These are phyloP conservation scores for Populus hybrid DNA, from an alignment of 441 rosid species.

Conservation along the genomic window DNA sequence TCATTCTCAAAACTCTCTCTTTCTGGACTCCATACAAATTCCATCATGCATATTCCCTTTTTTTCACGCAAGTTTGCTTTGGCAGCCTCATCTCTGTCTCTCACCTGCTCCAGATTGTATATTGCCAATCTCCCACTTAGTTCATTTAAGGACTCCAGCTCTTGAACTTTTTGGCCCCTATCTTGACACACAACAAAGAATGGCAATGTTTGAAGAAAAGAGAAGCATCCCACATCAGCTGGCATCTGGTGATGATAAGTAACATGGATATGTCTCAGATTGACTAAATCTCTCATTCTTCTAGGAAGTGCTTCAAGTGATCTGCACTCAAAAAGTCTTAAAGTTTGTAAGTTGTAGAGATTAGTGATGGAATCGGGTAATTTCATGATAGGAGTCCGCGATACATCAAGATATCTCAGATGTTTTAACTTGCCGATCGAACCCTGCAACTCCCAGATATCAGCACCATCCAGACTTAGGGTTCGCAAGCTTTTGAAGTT, in stretches of 20 bases:
- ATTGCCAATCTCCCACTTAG: conserved; percentile 21
- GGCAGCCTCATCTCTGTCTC: conserved; percentile 11
- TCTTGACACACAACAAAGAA: conserved; percentile 15
- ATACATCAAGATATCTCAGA: conserved; percentile 25
- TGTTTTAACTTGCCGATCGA: conserved; percentile 15
- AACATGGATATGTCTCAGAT: conserved; percentile 15
- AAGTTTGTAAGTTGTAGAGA: conserved; percentile 26
- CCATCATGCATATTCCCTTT: background rate
- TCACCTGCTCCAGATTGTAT: conserved; percentile 13
- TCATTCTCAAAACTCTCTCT: conserved; percentile 3
- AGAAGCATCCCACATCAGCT: background rate
- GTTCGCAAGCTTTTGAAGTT: conserved; percentile 18
- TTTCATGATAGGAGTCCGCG: background rate
- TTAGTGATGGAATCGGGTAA: conserved; percentile 24
- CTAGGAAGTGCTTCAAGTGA: conserved; percentile 20
- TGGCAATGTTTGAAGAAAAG: conserved; percentile 2
- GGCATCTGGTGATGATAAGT: conserved; percentile 5
- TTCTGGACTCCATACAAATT: background rate
- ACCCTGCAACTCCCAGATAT: conserved; percentile 3
- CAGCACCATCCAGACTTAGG: conserved; percentile 6
- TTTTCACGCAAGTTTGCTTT: conserved; percentile 20
- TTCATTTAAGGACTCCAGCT: conserved; percentile 16
- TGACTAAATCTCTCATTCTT: conserved; percentile 15
- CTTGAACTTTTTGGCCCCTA: conserved; percentile 17
- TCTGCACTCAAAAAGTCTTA: conserved; percentile 14